Evolutionary conservation across 2,329 filamentous ascomycete species (phyloP).

Genomic region (Colletotrichum sp.): DNA sequence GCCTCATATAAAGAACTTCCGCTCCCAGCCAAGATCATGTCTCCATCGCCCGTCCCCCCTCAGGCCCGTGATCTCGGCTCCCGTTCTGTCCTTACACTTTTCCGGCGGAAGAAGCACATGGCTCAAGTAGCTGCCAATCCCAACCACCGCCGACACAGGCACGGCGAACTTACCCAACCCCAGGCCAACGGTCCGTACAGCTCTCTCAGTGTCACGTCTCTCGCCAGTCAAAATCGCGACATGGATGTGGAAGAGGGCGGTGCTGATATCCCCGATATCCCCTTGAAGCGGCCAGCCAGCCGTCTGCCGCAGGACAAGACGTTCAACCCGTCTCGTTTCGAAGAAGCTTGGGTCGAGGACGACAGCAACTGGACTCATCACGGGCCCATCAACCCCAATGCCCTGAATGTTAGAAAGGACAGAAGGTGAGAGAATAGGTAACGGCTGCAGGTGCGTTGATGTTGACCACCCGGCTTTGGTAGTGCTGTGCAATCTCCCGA

Average conservation of each 20-base stretch:
- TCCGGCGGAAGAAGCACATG: slow-evolving; percentile 11
- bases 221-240: not conserved
- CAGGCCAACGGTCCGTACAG: not conserved
- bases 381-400: slow-evolving; percentile 8
- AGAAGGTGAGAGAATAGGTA: not conserved
- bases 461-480: not conserved
- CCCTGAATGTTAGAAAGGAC: not conserved
- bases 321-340: not conserved
- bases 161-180: not conserved
- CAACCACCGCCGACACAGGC: slow-evolving; percentile 3
- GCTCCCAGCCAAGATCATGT: not conserved
- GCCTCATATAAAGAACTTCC: not conserved
- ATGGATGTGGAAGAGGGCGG: slow-evolving; percentile 15
- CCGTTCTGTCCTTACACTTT: not conserved
- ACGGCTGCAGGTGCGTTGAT: not conserved
- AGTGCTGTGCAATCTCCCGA: not conserved
- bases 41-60: not conserved
- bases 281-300: slow-evolving; percentile 16
- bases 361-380: slow-evolving; percentile 10
- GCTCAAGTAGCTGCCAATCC: slow-evolving; percentile 1
- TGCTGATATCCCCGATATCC: slow-evolving; percentile 27
- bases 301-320: not conserved
- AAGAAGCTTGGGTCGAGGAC: slow-evolving; percentile 18
- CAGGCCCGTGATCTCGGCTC: not conserved
- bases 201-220: slow-evolving; percentile 1